These are phyloP conservation scores for sunflower (Helianthus annuus) DNA, from an alignment of 129 eudicot species.

Conservation along the genomic window DNA sequence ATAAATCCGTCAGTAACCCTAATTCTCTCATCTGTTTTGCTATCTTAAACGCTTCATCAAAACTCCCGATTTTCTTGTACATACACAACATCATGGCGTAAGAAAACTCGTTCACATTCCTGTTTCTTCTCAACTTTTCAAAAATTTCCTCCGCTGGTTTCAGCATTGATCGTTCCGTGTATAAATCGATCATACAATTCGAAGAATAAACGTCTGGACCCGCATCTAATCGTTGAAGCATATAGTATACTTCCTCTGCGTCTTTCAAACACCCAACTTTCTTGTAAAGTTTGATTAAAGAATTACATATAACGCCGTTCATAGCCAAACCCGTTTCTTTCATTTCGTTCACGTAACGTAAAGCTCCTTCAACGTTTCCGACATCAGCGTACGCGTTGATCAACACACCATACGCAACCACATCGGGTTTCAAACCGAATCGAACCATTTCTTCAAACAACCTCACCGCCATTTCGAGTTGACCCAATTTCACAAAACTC, in stretches of 20 bases:
- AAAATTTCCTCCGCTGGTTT: constrained; percentile 71
- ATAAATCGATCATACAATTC: constrained; percentile 82
- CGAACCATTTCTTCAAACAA: constrained; percentile 64
- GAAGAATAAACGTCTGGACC: constrained; percentile 68
- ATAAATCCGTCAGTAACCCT: constrained; percentile 65
- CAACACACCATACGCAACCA: constrained; percentile 70
- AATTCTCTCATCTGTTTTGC: constrained; percentile 71
- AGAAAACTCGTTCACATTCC: constrained; percentile 78
- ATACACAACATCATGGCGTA: constrained; percentile 94
- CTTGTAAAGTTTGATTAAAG: constrained; percentile 77
- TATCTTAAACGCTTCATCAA: constrained; percentile 62
- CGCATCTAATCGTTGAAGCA: constrained; percentile 50
- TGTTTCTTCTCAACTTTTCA: constrained; percentile 44
- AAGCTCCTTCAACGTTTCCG: constrained; percentile 70
- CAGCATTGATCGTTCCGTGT: constrained; percentile 70
- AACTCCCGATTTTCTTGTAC: constrained; percentile 76
- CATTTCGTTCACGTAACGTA: constrained; percentile 50
- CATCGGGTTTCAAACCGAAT: constrained; percentile 55
- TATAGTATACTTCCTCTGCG: constrained; percentile 62
- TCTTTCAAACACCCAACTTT: constrained; percentile 79
- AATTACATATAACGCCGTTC: constrained; percentile 65
- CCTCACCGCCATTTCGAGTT: constrained; percentile 50
- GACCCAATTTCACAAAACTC: constrained; percentile 57
- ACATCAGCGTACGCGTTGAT: constrained; percentile 70
- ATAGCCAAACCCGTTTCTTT: constrained; percentile 49